Base-by-base conservation (phyloP, 176 grass and related monocot species). In the Rhynchospora breviuscula region DNA sequence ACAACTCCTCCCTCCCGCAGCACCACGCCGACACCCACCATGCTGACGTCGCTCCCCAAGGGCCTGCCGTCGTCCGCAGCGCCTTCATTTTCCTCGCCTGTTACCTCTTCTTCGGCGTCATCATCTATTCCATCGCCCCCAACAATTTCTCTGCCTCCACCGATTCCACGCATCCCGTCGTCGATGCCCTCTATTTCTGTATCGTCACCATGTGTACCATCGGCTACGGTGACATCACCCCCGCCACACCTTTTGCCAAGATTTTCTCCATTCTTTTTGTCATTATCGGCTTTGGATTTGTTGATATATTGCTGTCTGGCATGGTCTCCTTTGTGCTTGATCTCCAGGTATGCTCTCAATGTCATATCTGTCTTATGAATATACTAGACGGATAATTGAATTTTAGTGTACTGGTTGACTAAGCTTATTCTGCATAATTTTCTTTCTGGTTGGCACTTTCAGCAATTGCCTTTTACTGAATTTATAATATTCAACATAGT, bases 191-290 rank as follows among this genome's bases (percentile, higher is more conserved):
- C 43, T 98, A 98, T 81, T 98, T 98, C 87, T 98, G 92, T 68
- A 98, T 98, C 79, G 95, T 98, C 25, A 98, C 95, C 54, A 93
- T 98, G 92, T 98, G 95, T 85, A 98, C 95, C 0, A 98, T 98
- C 68, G 95, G 95, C 0, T 94, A 98, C 44, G 95, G 95, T 0
- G 95, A 98, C 73, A 98, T 98, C 87, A 98, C 92, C 4, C 95
- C 95, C 0, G 82, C 87, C 26, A 98, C 92, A 15, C 90, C 95
- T 1, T 59, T 86, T 0, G 92, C 95, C 14, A 98, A 98, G 86
- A 75, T 98, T 60, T 98, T 98, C 92, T 93, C 92, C 13, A 94
- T 98, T 72, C 86, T 89, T 2, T 98, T 98, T 52, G 92, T 97
- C 59, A 87, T 97, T 58, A 67, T 97, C 10, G 94, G 94, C 0